Base-by-base conservation (phyloP, 495 filamentous ascomycete genomes). In the Penicillium daleae region DNA sequence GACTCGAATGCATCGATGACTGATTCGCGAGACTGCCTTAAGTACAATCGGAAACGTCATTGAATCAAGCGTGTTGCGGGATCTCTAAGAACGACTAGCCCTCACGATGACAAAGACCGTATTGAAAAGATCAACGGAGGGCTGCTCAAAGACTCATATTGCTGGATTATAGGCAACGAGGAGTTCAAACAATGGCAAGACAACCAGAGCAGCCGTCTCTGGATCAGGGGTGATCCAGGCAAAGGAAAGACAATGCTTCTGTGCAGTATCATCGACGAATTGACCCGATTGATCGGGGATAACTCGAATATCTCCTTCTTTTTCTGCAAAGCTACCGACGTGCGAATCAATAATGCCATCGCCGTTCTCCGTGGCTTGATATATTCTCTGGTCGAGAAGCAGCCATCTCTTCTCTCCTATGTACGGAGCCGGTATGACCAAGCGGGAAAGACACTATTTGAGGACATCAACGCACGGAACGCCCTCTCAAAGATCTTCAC, bases 181-280 rank as follows among this genome's bases (percentile, higher is more conserved):
- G 8, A 50, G 46, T 50, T 50, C 22, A 50, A 29, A 50, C 4
- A 27, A 9, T 27, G 46, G 46, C 22, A 50, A 50, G 46, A 27
- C 7, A 50, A 50, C 22, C 22, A 27, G 46, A 50, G 26, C 22
- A 50, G 46, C 46, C 46, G 46, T 50, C 46, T 50, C 46, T 50
- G 9, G 46, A 50, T 50, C 22, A 50, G 27, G 22, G 22, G 46
- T 50, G 22, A 50, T 50, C 46, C 9, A 10, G 68, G 70, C 0
- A 74, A 73, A 52, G 71, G 74, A 13, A 79, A 79, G 70, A 76
- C 62, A 53, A 79, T 82, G 60, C 69, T 83, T 0, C 56, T 83
- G 9, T 76, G 67, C 29, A 76, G 76, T 8, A 76, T 82, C 26
- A 75, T 80, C 24, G 61, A 81, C 21, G 67, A 81, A 17, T 6